phyloP scores from a whole-genome alignment of 2,329 filamentous ascomycete species.

The Myriosclerotinia scirpicola region DNA sequence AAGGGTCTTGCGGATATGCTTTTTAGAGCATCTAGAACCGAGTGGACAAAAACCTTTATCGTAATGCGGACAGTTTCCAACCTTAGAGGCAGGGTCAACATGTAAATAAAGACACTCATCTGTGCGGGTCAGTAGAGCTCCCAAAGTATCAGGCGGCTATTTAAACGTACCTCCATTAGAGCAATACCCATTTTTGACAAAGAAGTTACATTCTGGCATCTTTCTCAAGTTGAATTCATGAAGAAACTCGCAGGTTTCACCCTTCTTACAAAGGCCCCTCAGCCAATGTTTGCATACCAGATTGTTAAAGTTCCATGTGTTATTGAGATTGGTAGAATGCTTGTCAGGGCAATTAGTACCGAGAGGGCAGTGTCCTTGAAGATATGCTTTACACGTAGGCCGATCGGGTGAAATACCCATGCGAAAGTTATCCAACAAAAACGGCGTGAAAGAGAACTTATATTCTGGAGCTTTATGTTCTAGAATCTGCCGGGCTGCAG shows the following conservation, averaged over 20 bases:
- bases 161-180: constrained; percentile 65
- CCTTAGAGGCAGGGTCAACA: constrained; percentile 77
- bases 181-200: constrained; percentile 89
- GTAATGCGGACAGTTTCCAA: constrained; percentile 85
- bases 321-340: constrained; percentile 52
- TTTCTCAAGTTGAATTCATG: constrained; percentile 98
- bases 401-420: constrained; percentile 78
- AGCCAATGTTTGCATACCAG: constrained; percentile 99
- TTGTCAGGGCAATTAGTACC: constrained; percentile 84
- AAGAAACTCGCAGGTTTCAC: constrained; percentile 92
- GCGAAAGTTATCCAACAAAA: constrained; percentile 78
- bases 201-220: constrained; percentile 99
- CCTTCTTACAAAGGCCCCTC: constrained; percentile 95
- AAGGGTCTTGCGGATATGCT: constrained; percentile 78
- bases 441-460: constrained; percentile 81
- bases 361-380: constrained; percentile 81
- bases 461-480: constrained; percentile 57
- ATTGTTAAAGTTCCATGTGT: constrained; percentile 62
- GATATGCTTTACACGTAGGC: constrained; percentile 82
- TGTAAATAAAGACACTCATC: constrained; percentile 95
- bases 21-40: constrained; percentile 82
- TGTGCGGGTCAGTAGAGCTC: constrained; percentile 26
- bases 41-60: constrained; percentile 93
- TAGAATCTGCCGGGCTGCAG: constrained; percentile 49
- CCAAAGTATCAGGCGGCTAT: background rate